Base-by-base conservation (phyloP, 2,329 filamentous ascomycete species). In the Diaporthe sp. region DNA sequence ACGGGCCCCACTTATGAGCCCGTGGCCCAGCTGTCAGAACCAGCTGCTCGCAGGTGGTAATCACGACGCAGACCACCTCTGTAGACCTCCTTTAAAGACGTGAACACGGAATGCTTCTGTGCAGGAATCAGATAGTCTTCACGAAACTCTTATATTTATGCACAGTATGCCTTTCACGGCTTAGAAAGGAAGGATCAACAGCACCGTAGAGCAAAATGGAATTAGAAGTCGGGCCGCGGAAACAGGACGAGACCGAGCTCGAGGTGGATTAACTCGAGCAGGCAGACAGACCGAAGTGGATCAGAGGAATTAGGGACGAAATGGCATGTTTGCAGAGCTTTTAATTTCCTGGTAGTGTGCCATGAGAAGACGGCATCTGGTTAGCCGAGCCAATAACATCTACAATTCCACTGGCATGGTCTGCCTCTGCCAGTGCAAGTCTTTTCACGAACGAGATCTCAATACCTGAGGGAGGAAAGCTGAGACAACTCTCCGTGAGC, bases 1-100 rank as follows among this genome's bases (percentile, higher is more conserved):
- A 37, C 57, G 57, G 57, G 34, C 10, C 34, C 57, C 57, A 61
- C 57, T 39, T 61, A 25, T 39, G 15, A 61, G 57, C 57, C 57
- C 57, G 57, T 6, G 19, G n/a, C 10, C 57, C 34, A 8, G 22
- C n/a, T 42, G 37, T 17, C 3, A 8, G 8, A n/a, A 4, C n/a
- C 25, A 55, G 25, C 51, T 55, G 51, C 8, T 4, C 1, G 0
- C 25, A 55, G 51, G 13, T 58, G 28, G 28, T 31, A 3, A 4
- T 2, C 55, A 58, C 25, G 25, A 49, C 44, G 44, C 17, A 4
- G 17, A 49, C 8, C 9, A 22, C 19, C 17, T 22, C 44, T 49
- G 8, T 4, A 49, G 19, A 22, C 44, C 44, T 49, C 44, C 4
- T 3, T 22, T 22, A 17, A 22, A 22, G 44, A 49, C 19, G 19